These are phyloP conservation scores for Dothideomycetes sp. DNA, from an alignment of 2,329 filamentous ascomycete genomes.

Conservation along the genomic window DNA sequence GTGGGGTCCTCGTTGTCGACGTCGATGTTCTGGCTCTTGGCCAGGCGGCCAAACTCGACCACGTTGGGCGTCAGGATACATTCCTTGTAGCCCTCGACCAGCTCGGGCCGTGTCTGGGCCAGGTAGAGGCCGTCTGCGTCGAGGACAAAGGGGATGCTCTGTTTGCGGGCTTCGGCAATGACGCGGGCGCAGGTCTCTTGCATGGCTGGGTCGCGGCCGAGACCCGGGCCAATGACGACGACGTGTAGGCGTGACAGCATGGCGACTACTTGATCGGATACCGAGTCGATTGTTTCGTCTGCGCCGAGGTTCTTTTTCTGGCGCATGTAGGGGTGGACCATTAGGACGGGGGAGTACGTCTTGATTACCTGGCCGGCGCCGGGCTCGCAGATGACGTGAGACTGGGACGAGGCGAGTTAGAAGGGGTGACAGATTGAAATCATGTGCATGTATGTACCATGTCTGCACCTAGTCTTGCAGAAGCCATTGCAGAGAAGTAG, in stretches of 20 bases:
- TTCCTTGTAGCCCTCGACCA: conserved; percentile 69
- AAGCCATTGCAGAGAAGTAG: conserved; percentile 97
- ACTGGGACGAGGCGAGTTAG: conserved; percentile 36
- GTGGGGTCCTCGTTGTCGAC: conserved; percentile 37
- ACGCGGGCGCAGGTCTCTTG: conserved; percentile 74
- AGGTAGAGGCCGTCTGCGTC: conserved; percentile 83
- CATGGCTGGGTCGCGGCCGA: conserved; percentile 83
- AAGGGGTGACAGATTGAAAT: background rate
- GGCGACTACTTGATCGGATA: conserved; percentile 59
- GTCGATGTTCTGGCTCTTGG: conserved; percentile 62
- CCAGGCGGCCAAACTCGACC: conserved; percentile 78
- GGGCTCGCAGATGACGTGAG: conserved; percentile 91
- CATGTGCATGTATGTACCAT: conserved; percentile 50
- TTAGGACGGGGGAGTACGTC: conserved; percentile 93
- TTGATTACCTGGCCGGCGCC: conserved; percentile 80
- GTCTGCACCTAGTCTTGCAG: conserved; percentile 78
- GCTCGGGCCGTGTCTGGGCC: conserved; percentile 61
- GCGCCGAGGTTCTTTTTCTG: conserved; percentile 51
- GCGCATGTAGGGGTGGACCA: conserved; percentile 95
- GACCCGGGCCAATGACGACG: conserved; percentile 81
- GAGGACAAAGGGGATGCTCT: conserved; percentile 68
- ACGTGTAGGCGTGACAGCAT: conserved; percentile 85
- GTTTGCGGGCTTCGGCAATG: conserved; percentile 64
- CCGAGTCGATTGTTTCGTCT: conserved; percentile 46
- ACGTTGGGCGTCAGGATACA: conserved; percentile 93